Evolutionary conservation across 495 filamentous ascomycete species (phyloP), one percentile per base, ranked within the genome.

Genomic region (Hyaloscypha variabilis): DNA sequence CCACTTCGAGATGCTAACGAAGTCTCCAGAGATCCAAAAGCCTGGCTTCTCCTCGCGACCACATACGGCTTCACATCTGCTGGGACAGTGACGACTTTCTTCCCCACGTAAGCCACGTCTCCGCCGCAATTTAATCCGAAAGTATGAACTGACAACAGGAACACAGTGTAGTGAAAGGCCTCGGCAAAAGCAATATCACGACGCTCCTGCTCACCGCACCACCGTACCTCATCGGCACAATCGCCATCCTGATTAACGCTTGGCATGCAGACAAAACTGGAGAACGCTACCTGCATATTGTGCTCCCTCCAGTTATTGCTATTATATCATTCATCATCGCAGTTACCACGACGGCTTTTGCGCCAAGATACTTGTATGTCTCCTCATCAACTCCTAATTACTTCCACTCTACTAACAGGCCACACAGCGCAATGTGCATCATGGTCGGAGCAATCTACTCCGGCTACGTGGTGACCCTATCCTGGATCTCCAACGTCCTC

Each of bases 61-160:
- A 82, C 92, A 60, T 82, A 91, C 53, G 84, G 87, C 71, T 88
- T 91, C 73, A 86, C 90, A 25, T 82, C 87, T 25, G 83, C 85
- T 29, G 88, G 85, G 56, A 88, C 89, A 3, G 88, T 92, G 10
- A 92, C 90, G 21, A 94, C 94, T 75, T 95, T 95, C 83, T 94
- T 96, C 31, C 31, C 31, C 31, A 34, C 31, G 31, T 34, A 34
- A 34, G 31, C 34, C n/a, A n/a, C n/a, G n/a, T n/a, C n/a, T n/a
- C n/a, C n/a, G n/a, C n/a, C n/a, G n/a, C n/a, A n/a, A n/a, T 3
- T 34, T 34, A 13, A 6, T 1, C 13, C 31, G 31, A 34, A 34
- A 34, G 31, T 13, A 8, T 34, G 31, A 34, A 34, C 1, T 34
- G 31, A 34, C n/a, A n/a, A n/a, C n/a, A n/a, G 31, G 31, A 13